Conservation (phyloP, 2,329 filamentous ascomycete genomes). For the Hymenoscyphus salicellus region DNA sequence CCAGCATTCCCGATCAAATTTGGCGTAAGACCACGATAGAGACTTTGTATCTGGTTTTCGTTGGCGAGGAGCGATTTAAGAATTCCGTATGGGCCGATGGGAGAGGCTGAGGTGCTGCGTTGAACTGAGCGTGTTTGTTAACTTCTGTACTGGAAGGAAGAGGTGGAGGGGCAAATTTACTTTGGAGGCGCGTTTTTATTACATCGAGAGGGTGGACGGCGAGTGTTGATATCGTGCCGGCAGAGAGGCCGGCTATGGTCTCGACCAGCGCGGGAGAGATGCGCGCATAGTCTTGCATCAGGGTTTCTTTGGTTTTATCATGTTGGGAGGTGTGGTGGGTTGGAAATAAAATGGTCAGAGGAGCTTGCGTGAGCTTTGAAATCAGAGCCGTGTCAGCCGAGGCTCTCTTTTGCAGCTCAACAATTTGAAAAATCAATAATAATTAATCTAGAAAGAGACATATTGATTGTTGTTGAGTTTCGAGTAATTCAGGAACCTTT, state of each 20-base stretch:
- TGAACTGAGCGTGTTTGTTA: conserved; percentile 44
- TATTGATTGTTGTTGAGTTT: too few species aligned
- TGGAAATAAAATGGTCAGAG: conserved; percentile 5
- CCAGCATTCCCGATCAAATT: conserved; percentile 89
- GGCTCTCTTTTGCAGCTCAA: conserved; percentile 11
- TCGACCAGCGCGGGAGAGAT: conserved; percentile 78
- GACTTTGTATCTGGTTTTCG: conserved; percentile 60
- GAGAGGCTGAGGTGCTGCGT: conserved; percentile 43
- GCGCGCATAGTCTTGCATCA: conserved; percentile 46
- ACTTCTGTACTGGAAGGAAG: conserved; percentile 6
- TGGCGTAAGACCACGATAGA: conserved; percentile 86
- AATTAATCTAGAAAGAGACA: too few species aligned
- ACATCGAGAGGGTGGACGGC: conserved; percentile 90
- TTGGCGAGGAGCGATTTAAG: conserved; percentile 44
- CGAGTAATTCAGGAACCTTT: too few species aligned
- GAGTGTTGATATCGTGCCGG: conserved; percentile 81
- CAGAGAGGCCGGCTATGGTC: conserved; percentile 83
- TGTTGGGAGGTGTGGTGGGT: conserved; percentile 18
- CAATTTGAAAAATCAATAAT: not conserved
- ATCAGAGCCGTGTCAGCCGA: not conserved
- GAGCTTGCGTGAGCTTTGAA: conserved; percentile 2
- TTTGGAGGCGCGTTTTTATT: conserved; percentile 92
- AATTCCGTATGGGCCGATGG: conserved; percentile 51
- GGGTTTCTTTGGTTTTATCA: conserved; percentile 23
- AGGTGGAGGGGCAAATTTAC: conserved; percentile 44